Base-by-base conservation (phyloP, 305 asterid genomes). In the Petunia hybrid region DNA sequence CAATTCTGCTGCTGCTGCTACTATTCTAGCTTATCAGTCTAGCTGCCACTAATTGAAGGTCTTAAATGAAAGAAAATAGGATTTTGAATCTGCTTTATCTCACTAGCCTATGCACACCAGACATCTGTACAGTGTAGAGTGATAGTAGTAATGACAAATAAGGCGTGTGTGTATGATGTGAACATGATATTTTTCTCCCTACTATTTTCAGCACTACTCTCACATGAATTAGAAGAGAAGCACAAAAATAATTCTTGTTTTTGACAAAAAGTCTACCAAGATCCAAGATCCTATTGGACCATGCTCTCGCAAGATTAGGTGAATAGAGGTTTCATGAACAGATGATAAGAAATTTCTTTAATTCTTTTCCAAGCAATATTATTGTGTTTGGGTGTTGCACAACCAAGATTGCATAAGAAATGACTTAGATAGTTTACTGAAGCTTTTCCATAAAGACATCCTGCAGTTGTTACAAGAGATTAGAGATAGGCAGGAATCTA, bases 301-400 rank as follows among this genome's bases (percentile, higher is more conserved):
- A 69, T 69, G 76, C 59, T 16, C 45, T 9, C n/a, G 59, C 77
- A 70, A 43, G 77, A 45, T 69, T 69, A 70, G 57, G 14, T 0
- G 22, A 70, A 45, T 22, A 43, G 41, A 45, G 41, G 5, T 45
- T 70, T 22, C 57, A 43, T 4, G 59, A 70, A 22, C 59, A 45
- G 16, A 31, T 45, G 59, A 70, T 45, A 45, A 22, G 42, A 70
- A 70, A 48, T 45, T 31, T 16, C 57, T 70, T 22, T 70, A 45
- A 69, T 45, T 22, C 77, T 70, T 70, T 53, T 70, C 59, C 77
- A 12, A 45, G 60, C 77, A 45, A 45, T 70, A 70, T 70, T 70
- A 69, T n/a, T 16, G 59, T 22, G 40, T 45, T 2, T 69, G 41
- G 3, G 2, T 51, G 22, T 45, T 70, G 45, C 8, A 70, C 60